A percentile compares a stretch with the other conserved stretches of the same genome.
Conservation (phyloP, 345 rosid genomes). For the Rhodamnia rubescens region DNA sequence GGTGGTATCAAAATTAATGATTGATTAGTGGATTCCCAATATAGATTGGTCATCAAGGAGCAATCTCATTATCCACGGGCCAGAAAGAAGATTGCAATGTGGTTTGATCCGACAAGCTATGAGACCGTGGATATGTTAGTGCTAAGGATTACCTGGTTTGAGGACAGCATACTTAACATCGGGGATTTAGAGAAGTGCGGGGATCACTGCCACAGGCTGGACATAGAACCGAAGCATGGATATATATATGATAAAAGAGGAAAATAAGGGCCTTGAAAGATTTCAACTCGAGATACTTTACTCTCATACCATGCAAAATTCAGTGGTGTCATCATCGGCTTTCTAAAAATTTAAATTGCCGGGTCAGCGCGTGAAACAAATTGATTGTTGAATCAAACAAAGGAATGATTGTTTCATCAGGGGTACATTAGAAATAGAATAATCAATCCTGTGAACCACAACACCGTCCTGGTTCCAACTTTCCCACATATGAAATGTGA, state of each 20-base stretch:
- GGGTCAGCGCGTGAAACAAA: too few species aligned
- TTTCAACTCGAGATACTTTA: background rate
- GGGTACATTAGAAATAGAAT: background rate
- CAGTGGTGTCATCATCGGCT: fast-evolving
- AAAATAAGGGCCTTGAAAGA: background rate
- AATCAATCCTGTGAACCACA: too few species aligned
- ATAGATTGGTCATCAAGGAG: background rate
- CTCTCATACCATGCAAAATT: background rate
- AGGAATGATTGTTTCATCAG: background rate
- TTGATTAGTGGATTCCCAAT: background rate
- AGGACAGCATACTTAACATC: background rate
- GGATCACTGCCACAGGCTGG: background rate
- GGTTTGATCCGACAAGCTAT: background rate
- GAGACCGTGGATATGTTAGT: background rate
- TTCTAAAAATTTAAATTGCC: background rate
- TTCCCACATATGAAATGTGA: background rate
- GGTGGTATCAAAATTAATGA: background rate
- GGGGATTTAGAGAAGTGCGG: background rate
- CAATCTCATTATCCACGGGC: background rate
- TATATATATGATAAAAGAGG: background rate
- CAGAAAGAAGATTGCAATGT: background rate
- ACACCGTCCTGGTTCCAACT: too few species aligned
- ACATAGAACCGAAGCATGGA: background rate
- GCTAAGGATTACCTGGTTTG: background rate
- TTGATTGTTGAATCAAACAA: background rate